phyloP scores from a whole-genome alignment of 768 basidiomycete genomes.

The Lenzites betulinus region DNA sequence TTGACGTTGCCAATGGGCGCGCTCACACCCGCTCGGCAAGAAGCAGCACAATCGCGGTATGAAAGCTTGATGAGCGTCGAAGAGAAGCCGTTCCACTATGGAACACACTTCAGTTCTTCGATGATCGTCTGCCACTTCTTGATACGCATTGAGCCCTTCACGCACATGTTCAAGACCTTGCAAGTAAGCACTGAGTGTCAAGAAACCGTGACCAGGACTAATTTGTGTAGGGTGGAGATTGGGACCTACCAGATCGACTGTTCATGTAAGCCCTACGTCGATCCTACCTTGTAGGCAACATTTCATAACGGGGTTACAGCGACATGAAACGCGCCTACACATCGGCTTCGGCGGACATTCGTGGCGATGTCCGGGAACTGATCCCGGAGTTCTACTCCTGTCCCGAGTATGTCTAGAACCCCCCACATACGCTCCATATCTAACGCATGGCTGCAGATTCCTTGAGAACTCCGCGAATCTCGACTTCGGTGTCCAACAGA shows the following conservation, averaged over 20 bases:
- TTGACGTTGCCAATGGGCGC: conserved; percentile 91
- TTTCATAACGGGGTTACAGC: conserved; percentile 42
- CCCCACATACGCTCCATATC: not conserved
- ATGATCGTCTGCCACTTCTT: conserved; percentile 97
- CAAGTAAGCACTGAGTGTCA: conserved; percentile 42
- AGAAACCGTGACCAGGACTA: not conserved
- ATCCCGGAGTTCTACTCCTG: conserved; percentile 89
- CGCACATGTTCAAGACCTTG: conserved; percentile 92
- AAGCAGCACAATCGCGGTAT: conserved; percentile 78
- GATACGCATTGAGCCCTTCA: conserved; percentile 87
- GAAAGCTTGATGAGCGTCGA: conserved; percentile 72
- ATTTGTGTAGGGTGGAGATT: conserved; percentile 76
- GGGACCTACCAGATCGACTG: conserved; percentile 88
- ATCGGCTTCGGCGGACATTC: conserved; percentile 81
- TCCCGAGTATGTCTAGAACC: conserved; percentile 59
- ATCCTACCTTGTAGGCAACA: not conserved
- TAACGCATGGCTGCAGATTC: conserved; percentile 53
- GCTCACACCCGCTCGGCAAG: conserved; percentile 68
- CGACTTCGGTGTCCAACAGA: conserved; percentile 78
- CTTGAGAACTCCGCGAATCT: conserved; percentile 76
- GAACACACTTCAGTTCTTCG: conserved; percentile 94
- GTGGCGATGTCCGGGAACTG: conserved; percentile 92
- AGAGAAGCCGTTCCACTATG: conserved; percentile 90
- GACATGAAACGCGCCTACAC: conserved; percentile 80
- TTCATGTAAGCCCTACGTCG: conserved; percentile 55